Evolutionary conservation across 2,329 filamentous ascomycete species (phyloP), one percentile per base, ranked within the genome.

Genomic region (Fusarium incarnatum): DNA sequence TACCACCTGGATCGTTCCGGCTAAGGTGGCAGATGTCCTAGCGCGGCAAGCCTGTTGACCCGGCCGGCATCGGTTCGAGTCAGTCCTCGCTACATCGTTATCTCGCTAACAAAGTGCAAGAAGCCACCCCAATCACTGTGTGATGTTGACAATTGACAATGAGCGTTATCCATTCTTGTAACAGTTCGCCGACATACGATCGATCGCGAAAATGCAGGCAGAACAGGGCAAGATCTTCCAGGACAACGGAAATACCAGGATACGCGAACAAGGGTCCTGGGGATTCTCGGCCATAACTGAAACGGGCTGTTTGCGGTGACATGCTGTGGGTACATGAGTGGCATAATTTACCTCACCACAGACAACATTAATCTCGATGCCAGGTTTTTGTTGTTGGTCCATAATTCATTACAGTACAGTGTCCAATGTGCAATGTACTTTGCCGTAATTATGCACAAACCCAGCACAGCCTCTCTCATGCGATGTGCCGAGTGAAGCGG

Each of bases 351-450:
- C 49, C 30, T 20, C 22, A 42, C 16, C 48, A 23, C 5, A 52
- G 23, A 40, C 8, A 53, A 6, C 6, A 41, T 42, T 53, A 22
- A 42, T 41, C 49, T 41, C 13, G 49, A 53, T 53, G 23, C 18
- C 16, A 20, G 28, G 28, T 49, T 23, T 37, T 25, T 42, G 23
- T 42, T 28, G 34, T 34, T 13, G 59, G 22, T 61, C 56, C 59
- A 61, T 62, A 61, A 41, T 61, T 46, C 42, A 54, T 45, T 45
- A 27, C 5, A 37, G 32, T 9, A 25, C 53, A 27, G 45, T 56
- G 30, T 25, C 28, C n/a, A 18, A 12, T 25, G 11, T n/a, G 12
- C 16, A n/a, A 53, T 8, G 16, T 34, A 53, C 18, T 40, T 20
- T 56, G 54, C 44, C 54, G 30, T 22, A 25, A 12, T 16, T 41